Percentiles rank a stretch among this genome's conserved stretches.
These are phyloP conservation scores for Aspergillus sp. DNA, from an alignment of 2,329 filamentous ascomycete species.

Conservation along the genomic window DNA sequence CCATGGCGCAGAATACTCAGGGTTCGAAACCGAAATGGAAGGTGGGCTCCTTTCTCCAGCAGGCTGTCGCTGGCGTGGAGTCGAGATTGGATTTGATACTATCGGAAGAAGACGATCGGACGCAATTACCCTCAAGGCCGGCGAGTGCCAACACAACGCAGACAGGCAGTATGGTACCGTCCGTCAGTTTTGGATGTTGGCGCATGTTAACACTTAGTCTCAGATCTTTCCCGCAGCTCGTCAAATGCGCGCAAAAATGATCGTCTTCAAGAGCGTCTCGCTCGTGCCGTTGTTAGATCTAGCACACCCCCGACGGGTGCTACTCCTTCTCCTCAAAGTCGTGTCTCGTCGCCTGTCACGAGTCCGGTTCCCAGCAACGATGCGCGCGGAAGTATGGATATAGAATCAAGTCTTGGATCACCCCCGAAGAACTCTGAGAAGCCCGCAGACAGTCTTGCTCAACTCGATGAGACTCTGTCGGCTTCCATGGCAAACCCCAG, in stretches of 20 bases:
- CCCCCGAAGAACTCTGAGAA: slow-evolving; percentile 22
- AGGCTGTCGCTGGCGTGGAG: slow-evolving; percentile 90
- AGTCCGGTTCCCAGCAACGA: slow-evolving; percentile 49
- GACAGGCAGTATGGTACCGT: slow-evolving; percentile 30
- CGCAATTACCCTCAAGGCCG: slow-evolving; percentile 20
- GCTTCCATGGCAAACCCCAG: slow-evolving; percentile 14
- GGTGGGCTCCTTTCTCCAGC: slow-evolving; percentile 67
- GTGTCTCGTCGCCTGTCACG: slow-evolving; percentile 50
- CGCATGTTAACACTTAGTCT: slow-evolving; percentile 21
- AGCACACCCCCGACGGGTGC: slow-evolving; percentile 47
- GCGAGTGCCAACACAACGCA: slow-evolving; percentile 31
- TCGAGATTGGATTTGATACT: slow-evolving; percentile 89
- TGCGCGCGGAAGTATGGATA: slow-evolving; percentile 37
- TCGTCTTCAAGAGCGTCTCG: slow-evolving; percentile 82
- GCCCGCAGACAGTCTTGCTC: slow-evolving; percentile 8
- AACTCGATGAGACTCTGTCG: slow-evolving; percentile 6
- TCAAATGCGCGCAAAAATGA: slow-evolving; percentile 70
- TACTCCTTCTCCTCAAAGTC: slow-evolving; percentile 47
- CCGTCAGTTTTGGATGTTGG: neutral
- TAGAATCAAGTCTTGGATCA: slow-evolving; percentile 24
- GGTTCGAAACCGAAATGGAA: slow-evolving; percentile 66
- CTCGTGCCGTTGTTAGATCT: slow-evolving; percentile 79
- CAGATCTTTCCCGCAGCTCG: slow-evolving; percentile 59
- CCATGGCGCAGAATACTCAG: slow-evolving; percentile 29
- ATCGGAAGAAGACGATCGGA: slow-evolving; percentile 62